Evolutionary conservation across 208 protist species (phyloP).

Genomic region (Phytomonas sp.): DNA sequence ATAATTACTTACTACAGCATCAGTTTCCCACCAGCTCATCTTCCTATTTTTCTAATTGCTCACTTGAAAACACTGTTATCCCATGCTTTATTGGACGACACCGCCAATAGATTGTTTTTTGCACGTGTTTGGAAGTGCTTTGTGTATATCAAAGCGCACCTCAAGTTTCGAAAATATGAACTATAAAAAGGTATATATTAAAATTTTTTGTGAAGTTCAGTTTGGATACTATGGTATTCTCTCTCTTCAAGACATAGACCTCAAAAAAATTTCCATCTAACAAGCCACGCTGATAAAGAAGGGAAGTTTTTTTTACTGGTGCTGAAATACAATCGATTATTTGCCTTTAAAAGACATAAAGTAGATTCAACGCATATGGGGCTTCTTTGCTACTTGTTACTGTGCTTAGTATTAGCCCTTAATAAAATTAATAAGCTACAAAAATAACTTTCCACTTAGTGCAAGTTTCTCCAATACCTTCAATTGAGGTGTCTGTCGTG

Average conservation of each 20-base stretch:
- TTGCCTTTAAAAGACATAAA: neutral
- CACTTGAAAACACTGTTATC: neutral
- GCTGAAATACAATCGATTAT: neutral
- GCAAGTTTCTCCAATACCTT: slow-evolving; percentile 45
- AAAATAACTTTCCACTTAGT: slow-evolving; percentile 55
- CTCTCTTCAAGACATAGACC: neutral
- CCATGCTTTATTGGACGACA: neutral
- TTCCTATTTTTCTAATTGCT: slow-evolving; percentile 2
- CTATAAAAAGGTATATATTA: neutral
- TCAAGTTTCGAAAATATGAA: neutral
- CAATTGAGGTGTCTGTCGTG: slow-evolving; percentile 33
- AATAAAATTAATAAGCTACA: slow-evolving; percentile 15
- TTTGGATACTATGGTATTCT: neutral
- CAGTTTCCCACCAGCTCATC: neutral
- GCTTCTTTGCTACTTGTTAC: neutral
- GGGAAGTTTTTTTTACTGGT: neutral
- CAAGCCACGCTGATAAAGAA: neutral
- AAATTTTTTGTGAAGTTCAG: neutral
- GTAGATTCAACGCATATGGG: neutral
- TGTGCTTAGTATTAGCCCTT: neutral
- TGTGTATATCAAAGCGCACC: neutral
- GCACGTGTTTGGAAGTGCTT: neutral
- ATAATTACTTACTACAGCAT: neutral
- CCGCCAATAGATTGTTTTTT: neutral
- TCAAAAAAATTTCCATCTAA: neutral